These are phyloP conservation scores for Neofusicoccum kwambonambiense DNA, from an alignment of 2,329 filamentous ascomycete genomes.

Conservation along the genomic window DNA sequence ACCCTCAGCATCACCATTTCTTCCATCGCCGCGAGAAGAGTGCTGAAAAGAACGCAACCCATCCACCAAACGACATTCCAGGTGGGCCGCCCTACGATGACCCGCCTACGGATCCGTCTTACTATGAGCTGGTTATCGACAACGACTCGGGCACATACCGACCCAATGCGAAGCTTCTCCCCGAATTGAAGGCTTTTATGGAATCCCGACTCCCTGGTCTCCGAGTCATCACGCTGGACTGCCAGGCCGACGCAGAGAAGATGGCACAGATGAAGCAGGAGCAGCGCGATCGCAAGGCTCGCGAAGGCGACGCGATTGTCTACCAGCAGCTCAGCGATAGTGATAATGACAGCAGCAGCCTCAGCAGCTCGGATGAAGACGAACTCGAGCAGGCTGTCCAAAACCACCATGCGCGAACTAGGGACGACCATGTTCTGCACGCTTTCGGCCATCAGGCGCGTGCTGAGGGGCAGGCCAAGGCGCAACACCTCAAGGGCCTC, in stretches of 20 bases:
- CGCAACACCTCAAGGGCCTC: constrained; percentile 16
- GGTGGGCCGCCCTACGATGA: constrained; percentile 44
- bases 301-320: constrained; percentile 51
- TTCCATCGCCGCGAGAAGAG: constrained; percentile 9
- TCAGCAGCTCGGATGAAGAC: constrained; percentile 59
- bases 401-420: background rate
- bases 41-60: constrained; percentile 35
- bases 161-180: constrained; percentile 75
- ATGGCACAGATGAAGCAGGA: constrained; percentile 73
- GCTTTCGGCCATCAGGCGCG: constrained; percentile 4
- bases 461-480: constrained; percentile 16
- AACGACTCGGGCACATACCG: constrained; percentile 94
- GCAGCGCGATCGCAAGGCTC: constrained; percentile 73
- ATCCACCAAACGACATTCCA: constrained; percentile 53
- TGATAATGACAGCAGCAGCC: constrained; percentile 49
- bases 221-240: constrained; percentile 71
- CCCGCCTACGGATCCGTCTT: constrained; percentile 52
- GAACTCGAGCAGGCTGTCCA: constrained; percentile 48
- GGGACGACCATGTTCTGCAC: constrained; percentile 10
- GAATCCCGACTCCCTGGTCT: constrained; percentile 73
- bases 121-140: constrained; percentile 88
- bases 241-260: constrained; percentile 67
- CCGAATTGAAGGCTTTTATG: constrained; percentile 69
- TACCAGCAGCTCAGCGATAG: constrained; percentile 52
- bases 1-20: background rate